Evolutionary conservation across 176 grass and related monocot species (phyloP), one percentile per base, ranked within the genome.

Genomic region (Oryza punctata): DNA sequence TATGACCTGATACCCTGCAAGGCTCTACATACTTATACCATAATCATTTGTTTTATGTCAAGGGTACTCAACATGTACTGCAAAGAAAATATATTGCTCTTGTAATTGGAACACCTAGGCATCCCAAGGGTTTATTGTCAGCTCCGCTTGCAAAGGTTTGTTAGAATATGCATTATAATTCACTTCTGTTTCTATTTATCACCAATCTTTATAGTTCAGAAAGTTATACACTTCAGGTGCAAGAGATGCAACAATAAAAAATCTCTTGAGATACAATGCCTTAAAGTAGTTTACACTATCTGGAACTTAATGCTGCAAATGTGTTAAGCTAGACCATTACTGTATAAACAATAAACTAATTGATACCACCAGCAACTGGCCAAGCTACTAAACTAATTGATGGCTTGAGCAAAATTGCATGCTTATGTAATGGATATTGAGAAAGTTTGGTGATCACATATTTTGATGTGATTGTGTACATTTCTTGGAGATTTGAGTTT

Each of bases 31-130:
- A 30, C 63, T 25, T 77, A 87, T 81, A 6, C 65, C 40, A 61
- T 4, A 67, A 35, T 54, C 60, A 57, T 85, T 6, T 81, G 13
- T 84, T 49, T 84, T 37, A 84, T 80, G 68, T 79, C 30, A 88
- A 91, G 82, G 86, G 77, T 79, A 84, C 85, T 50, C 66, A 80
- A 77, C 90, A 90, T 81, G 67, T 94, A 90, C 52, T 98, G 64
- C 93, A 95, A 88, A 91, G 93, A 85, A 98, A 98, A 88, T 98
- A 98, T 82, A 29, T 98, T 85, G 93, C 93, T 29, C 93, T 98
- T 80, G 96, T 98, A 28, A 84, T 93, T 63, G 96, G 92, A 89
- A 78, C 72, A 81, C 92, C 96, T 85, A 91, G 73, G 82, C 82
- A 88, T 79, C 32, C 84, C 70, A 93, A 84, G 80, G 96, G 93